Evolutionary conservation across 257 asterid genomes (phyloP), one percentile per base, ranked within the genome.

Genomic region (Penstemon newberryi): DNA sequence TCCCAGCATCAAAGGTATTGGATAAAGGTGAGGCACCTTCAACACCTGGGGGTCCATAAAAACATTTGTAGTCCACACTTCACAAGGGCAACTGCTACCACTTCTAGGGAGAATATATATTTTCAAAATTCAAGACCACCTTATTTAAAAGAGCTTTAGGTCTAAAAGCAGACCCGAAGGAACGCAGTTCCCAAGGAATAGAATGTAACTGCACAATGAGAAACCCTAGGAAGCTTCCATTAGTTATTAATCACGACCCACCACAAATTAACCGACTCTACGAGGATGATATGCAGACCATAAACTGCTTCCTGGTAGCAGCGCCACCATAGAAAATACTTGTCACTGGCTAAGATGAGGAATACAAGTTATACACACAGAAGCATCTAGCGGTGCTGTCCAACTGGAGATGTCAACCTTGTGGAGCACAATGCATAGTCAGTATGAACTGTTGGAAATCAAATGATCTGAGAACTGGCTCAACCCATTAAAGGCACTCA

Each of bases 111-210:
- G 18, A 45, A 45, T n/a, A 15, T 44, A 12, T 15, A 9, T 25
- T 40, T 40, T 51, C 60, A n/a, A 55, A 68, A n/a, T 36, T 62
- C 60, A 56, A 63, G 65, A 55, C 40, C 66, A 55, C 40, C 66
- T 62, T 47, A 62, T 25, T 18, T 60, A 47, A 69, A 41, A 47
- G 43, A 44, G 39, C 10, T 51, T 6, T 59, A 12, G 11, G 39
- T 47, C 19, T 9, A 59, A 8, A 44, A 67, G 55, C 43, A 5
- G 61, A 50, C 10, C 19, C 61, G 44, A 43, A 42, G 43, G 44
- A 36, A 4, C 2, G 43, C 33, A 10, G 72, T 67, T 42, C 63
- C 45, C 42, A 55, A 25, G 4, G 12, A 55, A 25, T 5, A 43
- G 56, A 37, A 56, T 43, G 55, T 12, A 67, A 43, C 41, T 43